These are phyloP conservation scores for Asterophora parasitica DNA, from an alignment of 768 basidiomycete species.

Conservation along the genomic window DNA sequence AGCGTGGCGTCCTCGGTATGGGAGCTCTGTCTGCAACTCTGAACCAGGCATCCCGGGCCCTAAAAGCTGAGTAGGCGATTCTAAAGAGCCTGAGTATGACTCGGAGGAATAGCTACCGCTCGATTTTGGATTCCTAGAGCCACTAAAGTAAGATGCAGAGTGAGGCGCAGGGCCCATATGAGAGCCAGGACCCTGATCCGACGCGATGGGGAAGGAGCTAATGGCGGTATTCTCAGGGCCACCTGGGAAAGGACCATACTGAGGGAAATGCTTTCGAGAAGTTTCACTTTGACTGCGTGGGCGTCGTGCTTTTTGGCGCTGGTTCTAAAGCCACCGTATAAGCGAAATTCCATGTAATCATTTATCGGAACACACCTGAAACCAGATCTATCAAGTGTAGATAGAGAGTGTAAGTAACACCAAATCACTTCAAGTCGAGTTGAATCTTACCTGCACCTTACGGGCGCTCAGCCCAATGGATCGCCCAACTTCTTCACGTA, in stretches of 20 bases:
- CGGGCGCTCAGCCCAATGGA: conserved; percentile 86
- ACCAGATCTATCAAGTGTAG: conserved; percentile 65
- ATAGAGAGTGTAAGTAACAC: conserved; percentile 8
- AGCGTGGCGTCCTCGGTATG: conserved; percentile 1
- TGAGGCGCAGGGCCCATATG: conserved; percentile 4
- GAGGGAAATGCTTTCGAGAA: conserved; percentile 49
- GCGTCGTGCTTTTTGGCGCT: conserved; percentile 81
- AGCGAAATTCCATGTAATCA: conserved; percentile 18
- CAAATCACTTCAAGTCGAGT: conserved; percentile 6
- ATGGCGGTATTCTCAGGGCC: conserved; percentile 28
- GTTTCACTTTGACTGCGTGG: conserved; percentile 59
- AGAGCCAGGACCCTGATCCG: conserved; percentile 12
- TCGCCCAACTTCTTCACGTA: conserved; percentile 84
- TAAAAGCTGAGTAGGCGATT: conserved; percentile 37
- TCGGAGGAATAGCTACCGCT: conserved; percentile 24
- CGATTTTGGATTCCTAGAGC: conserved; percentile 3
- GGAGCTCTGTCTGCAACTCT: conserved; percentile 14
- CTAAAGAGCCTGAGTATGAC: conserved; percentile 24
- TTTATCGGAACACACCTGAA: conserved; percentile 51
- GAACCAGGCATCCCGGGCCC: conserved; percentile 53
- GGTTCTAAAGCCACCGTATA: conserved; percentile 52
- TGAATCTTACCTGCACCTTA: conserved; percentile 73
- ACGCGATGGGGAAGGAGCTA: conserved; percentile 10
- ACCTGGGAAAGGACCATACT: conserved; percentile 59
- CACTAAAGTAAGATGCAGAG: neutral